These are phyloP conservation scores for Neofusicoccum cordaticola DNA, from an alignment of 2,329 filamentous ascomycete species.

Conservation along the genomic window DNA sequence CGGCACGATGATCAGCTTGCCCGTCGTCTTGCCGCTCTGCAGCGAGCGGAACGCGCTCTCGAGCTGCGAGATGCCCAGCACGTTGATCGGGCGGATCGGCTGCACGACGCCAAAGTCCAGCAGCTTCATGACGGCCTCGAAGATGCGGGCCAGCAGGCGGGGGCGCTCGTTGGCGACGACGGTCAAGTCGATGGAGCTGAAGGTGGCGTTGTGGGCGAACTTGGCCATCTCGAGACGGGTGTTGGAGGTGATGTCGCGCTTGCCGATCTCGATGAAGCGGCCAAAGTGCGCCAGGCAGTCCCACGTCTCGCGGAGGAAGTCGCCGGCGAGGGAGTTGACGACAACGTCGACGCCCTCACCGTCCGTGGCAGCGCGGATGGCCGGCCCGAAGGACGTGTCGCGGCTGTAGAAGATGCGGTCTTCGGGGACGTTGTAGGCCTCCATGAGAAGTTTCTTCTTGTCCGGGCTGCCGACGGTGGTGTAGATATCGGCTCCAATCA, in stretches of 20 bases:
- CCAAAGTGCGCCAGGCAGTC: constrained; percentile 30
- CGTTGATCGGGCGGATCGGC: constrained; percentile 11
- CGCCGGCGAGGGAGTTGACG: constrained; percentile 31
- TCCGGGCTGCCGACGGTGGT: constrained; percentile 28
- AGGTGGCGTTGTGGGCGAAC: constrained; percentile 21
- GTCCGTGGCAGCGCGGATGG: constrained; percentile 25
- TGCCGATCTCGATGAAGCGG: constrained; percentile 27
- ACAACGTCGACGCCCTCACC: constrained; percentile 35
- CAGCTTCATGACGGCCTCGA: constrained; percentile 14
- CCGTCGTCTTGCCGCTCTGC: constrained; percentile 19
- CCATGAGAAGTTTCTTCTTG: constrained; percentile 27
- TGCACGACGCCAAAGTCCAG: constrained; percentile 1
- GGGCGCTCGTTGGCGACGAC: constrained; percentile 3
- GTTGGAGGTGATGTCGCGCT: constrained; percentile 18
- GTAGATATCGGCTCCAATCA: constrained; percentile 29
- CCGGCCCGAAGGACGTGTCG: constrained; percentile 28
- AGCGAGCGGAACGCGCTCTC: constrained; percentile 22
- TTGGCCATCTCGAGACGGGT: constrained; percentile 17
- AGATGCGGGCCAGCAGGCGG: not conserved
- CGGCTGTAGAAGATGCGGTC: constrained; percentile 33
- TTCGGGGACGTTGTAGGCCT: constrained; percentile 26
- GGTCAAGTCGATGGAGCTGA: constrained; percentile 10
- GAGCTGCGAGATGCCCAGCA: constrained; percentile 21
- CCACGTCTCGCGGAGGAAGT: constrained; percentile 28
- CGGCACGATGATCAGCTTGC: constrained; percentile 23